phyloP scores from a whole-genome alignment of 805 yeast genomes.

The Metschnikowia chrysomelidarum region DNA sequence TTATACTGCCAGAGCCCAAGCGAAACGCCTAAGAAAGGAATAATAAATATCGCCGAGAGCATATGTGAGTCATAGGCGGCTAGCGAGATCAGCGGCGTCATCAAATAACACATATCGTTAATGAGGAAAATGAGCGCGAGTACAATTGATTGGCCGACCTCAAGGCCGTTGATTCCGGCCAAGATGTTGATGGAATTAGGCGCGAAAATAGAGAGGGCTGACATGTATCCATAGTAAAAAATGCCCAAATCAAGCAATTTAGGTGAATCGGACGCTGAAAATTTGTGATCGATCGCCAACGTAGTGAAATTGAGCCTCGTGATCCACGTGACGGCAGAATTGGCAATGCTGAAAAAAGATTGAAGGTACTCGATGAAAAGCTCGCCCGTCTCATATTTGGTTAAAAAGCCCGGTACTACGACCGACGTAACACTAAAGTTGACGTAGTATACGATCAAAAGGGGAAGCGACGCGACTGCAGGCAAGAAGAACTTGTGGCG shows the following conservation, averaged over 20 bases:
- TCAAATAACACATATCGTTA: slow-evolving; percentile 74
- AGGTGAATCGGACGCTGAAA: slow-evolving; percentile 36
- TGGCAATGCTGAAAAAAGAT: slow-evolving; percentile 26
- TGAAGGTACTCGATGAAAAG: slow-evolving; percentile 21
- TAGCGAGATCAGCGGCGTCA: slow-evolving; percentile 37
- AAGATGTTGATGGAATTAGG: slow-evolving; percentile 94
- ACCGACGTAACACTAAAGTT: slow-evolving; percentile 92
- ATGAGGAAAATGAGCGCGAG: slow-evolving; percentile 66
- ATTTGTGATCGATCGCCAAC: slow-evolving; percentile 30
- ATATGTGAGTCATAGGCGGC: slow-evolving; percentile 78
- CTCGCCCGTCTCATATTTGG: slow-evolving; percentile 31
- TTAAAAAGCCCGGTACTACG: slow-evolving; percentile 71
- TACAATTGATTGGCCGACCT: slow-evolving; percentile 90
- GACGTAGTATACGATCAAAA: slow-evolving; percentile 85
- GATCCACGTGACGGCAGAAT: slow-evolving; percentile 28
- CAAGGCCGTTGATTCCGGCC: slow-evolving; percentile 96
- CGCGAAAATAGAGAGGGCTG: slow-evolving; percentile 84
- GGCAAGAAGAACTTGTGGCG: slow-evolving; percentile 95
- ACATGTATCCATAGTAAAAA: slow-evolving; percentile 87
- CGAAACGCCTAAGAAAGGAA: slow-evolving; percentile 88
- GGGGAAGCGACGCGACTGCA: slow-evolving; percentile 89
- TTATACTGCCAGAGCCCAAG: slow-evolving; percentile 73
- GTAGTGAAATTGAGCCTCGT: slow-evolving; percentile 42
- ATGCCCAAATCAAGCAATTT: slow-evolving; percentile 70
- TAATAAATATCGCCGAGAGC: slow-evolving; percentile 71